Percentiles rank a stretch among this genome's conserved stretches.
Evolutionary conservation across 2,329 filamentous ascomycete species (phyloP).

Genomic region (Monosporascus sp.): DNA sequence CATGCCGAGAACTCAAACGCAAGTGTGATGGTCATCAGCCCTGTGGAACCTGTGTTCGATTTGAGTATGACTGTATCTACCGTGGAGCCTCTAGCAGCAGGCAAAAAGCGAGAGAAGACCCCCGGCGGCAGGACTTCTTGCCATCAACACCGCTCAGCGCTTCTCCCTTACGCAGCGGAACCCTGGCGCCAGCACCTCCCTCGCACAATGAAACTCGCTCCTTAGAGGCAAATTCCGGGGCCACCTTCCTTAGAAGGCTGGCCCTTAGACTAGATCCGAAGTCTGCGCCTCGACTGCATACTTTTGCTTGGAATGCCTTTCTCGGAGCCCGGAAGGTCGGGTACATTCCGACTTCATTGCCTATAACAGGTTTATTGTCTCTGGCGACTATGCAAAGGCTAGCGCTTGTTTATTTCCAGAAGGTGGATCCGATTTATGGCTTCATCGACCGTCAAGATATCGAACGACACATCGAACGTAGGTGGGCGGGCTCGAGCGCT

Average conservation of each 20-base stretch:
- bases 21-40: constrained; percentile 49
- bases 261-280: constrained; percentile 47
- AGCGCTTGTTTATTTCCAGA: constrained; percentile 44
- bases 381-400: constrained; percentile 41
- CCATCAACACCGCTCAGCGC: not conserved
- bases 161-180: not conserved
- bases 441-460: constrained; percentile 35
- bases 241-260: constrained; percentile 48
- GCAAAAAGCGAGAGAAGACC: constrained; percentile 2
- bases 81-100: constrained; percentile 23
- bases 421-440: constrained; percentile 47
- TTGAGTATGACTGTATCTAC: constrained; percentile 49
- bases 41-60: constrained; percentile 47
- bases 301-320: constrained; percentile 50
- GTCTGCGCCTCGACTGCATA: constrained; percentile 45
- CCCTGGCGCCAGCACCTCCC: not conserved
- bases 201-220: constrained; percentile 30
- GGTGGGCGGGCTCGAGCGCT: constrained; percentile 27
- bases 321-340: constrained; percentile 22
- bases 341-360: constrained; percentile 20
- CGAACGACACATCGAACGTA: constrained; percentile 19
- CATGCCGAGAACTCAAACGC: constrained; percentile 50
- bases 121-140: not conserved
- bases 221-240: constrained; percentile 51
- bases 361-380: constrained; percentile 41